These are phyloP conservation scores for Knufia fluminis DNA, from an alignment of 2,329 filamentous ascomycete species.

Conservation along the genomic window DNA sequence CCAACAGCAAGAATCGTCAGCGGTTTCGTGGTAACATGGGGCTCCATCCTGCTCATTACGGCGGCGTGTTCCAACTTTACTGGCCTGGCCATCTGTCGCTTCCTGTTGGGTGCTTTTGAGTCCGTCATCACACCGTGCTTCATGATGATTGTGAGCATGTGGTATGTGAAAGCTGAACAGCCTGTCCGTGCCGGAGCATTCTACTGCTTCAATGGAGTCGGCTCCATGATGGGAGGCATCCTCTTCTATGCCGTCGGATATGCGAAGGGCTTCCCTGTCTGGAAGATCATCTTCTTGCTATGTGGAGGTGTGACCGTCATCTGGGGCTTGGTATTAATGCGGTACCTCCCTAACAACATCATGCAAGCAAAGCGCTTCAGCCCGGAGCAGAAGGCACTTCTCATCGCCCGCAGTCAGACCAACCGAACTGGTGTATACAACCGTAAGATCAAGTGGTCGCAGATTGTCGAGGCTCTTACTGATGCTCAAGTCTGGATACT, in stretches of 20 bases:
- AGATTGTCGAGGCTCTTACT: slow-evolving; percentile 38
- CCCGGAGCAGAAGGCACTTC: slow-evolving; percentile 37
- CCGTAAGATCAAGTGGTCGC: slow-evolving; percentile 38
- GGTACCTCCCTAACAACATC: slow-evolving; percentile 43
- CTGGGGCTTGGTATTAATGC: slow-evolving; percentile 20
- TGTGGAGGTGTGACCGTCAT: slow-evolving; percentile 26
- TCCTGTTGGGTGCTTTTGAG: slow-evolving; percentile 41
- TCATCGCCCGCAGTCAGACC: slow-evolving; percentile 43
- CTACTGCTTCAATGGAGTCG: slow-evolving; percentile 50
- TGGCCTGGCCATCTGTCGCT: slow-evolving; percentile 35
- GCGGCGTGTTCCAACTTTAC: slow-evolving; percentile 27
- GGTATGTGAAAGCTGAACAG: slow-evolving; percentile 40
- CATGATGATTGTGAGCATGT: slow-evolving; percentile 43
- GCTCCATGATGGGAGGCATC: slow-evolving; percentile 48
- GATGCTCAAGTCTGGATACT: slow-evolving; percentile 54
- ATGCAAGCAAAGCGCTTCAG: slow-evolving; percentile 37
- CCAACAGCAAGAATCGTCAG: slow-evolving; percentile 46
- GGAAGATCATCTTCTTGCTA: slow-evolving; percentile 47
- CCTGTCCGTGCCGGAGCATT: slow-evolving; percentile 50
- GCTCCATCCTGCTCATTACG: not conserved
- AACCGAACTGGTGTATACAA: slow-evolving; percentile 49
- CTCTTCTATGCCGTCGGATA: slow-evolving; percentile 38
- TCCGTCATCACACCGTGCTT: slow-evolving; percentile 41
- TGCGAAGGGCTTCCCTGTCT: slow-evolving; percentile 48
- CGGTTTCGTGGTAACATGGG: slow-evolving; percentile 21